A percentile compares a stretch with the other conserved stretches of the same genome.
These are phyloP conservation scores for Microsporum audouinii DNA, from an alignment of 2,329 filamentous ascomycete species.

Conservation along the genomic window DNA sequence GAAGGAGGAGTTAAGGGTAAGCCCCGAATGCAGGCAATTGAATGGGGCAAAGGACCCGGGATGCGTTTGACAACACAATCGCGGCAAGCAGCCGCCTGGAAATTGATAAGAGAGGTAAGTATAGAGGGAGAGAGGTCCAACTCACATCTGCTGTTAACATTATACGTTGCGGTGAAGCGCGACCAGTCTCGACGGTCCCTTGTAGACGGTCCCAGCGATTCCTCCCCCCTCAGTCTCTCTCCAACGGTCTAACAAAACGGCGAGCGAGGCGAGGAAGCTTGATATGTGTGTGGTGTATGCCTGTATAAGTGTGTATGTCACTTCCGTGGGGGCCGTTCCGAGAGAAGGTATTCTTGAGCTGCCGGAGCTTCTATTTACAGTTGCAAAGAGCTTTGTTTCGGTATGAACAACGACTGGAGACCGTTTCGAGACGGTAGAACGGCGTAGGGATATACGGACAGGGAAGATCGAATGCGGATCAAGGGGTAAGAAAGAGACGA, in stretches of 20 bases:
- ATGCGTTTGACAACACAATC: conserved; percentile 27
- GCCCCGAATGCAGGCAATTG: conserved; percentile 8
- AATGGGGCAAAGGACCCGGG: conserved; percentile 16
- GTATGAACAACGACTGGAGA: background rate
- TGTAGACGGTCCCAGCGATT: background rate
- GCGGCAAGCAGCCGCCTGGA: conserved; percentile 20
- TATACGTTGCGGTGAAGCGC: conserved; percentile 7
- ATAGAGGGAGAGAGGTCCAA: conserved; percentile 13
- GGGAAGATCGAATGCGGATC: background rate
- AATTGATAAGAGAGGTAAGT: background rate
- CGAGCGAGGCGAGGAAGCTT: background rate
- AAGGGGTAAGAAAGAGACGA: background rate
- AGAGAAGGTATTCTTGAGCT: background rate
- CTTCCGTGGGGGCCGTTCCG: background rate
- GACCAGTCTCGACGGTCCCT: conserved; percentile 8
- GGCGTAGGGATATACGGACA: background rate
- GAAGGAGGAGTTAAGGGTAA: background rate
- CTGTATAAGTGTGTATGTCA: background rate
- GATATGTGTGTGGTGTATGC: background rate
- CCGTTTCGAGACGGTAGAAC: background rate
- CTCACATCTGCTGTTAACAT: conserved; percentile 33
- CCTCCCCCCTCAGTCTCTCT: background rate
- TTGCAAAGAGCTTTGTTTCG: background rate
- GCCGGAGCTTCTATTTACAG: background rate
- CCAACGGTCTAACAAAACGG: background rate